Evolutionary conservation across 768 basidiomycete species (phyloP).

Genomic region (Termitomyces sp.): DNA sequence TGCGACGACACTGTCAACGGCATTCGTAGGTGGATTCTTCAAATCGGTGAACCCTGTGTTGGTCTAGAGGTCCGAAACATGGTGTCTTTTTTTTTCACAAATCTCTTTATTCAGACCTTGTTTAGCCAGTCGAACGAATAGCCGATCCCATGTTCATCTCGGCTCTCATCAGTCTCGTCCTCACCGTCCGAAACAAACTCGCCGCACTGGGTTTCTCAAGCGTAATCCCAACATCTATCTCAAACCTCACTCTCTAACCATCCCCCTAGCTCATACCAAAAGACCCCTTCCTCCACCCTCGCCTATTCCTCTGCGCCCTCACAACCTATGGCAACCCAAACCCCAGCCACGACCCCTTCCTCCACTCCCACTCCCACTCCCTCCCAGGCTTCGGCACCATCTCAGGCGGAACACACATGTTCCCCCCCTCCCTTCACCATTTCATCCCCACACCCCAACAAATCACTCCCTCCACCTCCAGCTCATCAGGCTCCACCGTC

Average conservation of each 20-base stretch:
- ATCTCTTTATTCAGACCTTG: background rate
- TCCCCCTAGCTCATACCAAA: conserved; percentile 41
- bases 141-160: conserved; percentile 70
- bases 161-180: conserved; percentile 63
- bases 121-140: conserved; percentile 63
- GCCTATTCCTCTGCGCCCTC: conserved; percentile 48
- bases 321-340: conserved; percentile 23
- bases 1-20: conserved; percentile 76
- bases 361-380: too few species aligned
- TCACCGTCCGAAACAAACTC: conserved; percentile 66
- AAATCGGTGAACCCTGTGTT: conserved; percentile 56
- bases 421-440: conserved; percentile 1
- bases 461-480: conserved; percentile 3
- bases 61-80: conserved; percentile 49
- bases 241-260: background rate
- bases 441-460: background rate
- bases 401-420: background rate
- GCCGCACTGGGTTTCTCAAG: conserved; percentile 44
- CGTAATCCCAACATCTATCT: conserved; percentile 18
- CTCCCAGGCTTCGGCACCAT: too few species aligned
- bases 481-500: conserved; percentile 10
- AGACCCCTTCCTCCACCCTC: conserved; percentile 75
- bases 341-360: conserved; percentile 10
- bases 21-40: conserved; percentile 59
- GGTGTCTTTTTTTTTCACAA: background rate